These are phyloP conservation scores for Babesia gibsoni DNA, from an alignment of 169 alveolate species.

Conservation along the genomic window DNA sequence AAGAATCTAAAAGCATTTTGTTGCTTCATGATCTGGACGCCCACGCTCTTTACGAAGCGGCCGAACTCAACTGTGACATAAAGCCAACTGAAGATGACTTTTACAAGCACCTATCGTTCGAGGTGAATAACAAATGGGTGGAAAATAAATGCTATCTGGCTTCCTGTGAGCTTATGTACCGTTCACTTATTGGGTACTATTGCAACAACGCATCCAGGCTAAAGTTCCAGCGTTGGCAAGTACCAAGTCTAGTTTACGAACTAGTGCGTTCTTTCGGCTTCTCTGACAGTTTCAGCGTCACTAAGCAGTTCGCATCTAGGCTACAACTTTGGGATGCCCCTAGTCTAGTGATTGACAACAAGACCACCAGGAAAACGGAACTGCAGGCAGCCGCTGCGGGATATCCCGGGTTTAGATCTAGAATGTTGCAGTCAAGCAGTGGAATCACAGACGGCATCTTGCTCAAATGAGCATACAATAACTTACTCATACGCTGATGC, in stretches of 20 bases:
- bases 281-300: constrained; percentile 28
- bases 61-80: constrained; percentile 16
- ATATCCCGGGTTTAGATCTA: constrained; percentile 47
- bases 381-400: constrained; percentile 51
- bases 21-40: constrained; percentile 55
- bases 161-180: constrained; percentile 49
- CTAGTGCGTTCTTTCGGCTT: constrained; percentile 44
- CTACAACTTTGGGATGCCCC: constrained; percentile 58
- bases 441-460: neutral
- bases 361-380: constrained; percentile 23
- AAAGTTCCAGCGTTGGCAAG: constrained; percentile 59
- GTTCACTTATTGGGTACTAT: constrained; percentile 53
- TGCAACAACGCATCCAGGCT: constrained; percentile 47
- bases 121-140: constrained; percentile 10
- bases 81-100: neutral
- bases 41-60: constrained; percentile 51
- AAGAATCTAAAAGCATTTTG: neutral
- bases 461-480: no score
- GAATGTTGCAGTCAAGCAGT: constrained; percentile 5
- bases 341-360: constrained; percentile 34
- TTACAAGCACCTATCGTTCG: neutral
- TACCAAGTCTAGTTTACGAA: constrained; percentile 58
- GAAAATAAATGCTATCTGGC: constrained; percentile 18
- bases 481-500: no score
- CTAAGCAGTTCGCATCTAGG: constrained; percentile 61